A percentile compares a stretch with the other conserved stretches of the same genome.
Evolutionary conservation across 306 rosid species (phyloP).

Genomic region (Albizia julibrissin): DNA sequence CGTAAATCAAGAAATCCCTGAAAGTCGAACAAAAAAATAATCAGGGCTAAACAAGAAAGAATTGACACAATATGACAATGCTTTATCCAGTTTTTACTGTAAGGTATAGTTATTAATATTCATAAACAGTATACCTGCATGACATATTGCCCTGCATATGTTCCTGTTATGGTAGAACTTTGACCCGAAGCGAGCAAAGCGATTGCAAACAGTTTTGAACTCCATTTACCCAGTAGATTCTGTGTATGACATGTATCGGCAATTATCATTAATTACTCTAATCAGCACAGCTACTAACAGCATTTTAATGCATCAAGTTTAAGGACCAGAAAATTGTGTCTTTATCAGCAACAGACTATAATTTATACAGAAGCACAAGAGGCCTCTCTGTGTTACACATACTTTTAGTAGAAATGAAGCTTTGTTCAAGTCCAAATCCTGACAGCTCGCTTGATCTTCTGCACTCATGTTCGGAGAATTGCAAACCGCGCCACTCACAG

Average conservation of each 20-base stretch:
- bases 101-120: background rate
- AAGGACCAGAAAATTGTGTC: background rate
- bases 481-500: constrained; percentile 95
- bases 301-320: background rate
- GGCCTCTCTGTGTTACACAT: constrained; percentile 37
- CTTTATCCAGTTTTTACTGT: background rate
- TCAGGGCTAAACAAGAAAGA: background rate
- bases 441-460: constrained; percentile 74
- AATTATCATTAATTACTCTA: constrained; percentile 21
- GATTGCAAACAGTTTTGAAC: constrained; percentile 88
- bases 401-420: constrained; percentile 89
- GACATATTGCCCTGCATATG: constrained; percentile 98
- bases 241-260: constrained; percentile 32
- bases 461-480: constrained; percentile 60
- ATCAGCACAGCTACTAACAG: background rate
- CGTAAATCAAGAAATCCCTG: constrained; percentile 94
- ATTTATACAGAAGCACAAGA: constrained; percentile 19
- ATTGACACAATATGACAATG: constrained; percentile 15
- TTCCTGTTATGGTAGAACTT: constrained; percentile 98
- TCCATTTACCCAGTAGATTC: constrained; percentile 98
- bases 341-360: background rate
- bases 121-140: constrained; percentile 75
- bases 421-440: constrained; percentile 86
- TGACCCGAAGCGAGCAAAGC: constrained; percentile 98
- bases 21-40: constrained; percentile 12